Conservation (phyloP, 139 green algal species). For the Chlorella sorokiniana region DNA sequence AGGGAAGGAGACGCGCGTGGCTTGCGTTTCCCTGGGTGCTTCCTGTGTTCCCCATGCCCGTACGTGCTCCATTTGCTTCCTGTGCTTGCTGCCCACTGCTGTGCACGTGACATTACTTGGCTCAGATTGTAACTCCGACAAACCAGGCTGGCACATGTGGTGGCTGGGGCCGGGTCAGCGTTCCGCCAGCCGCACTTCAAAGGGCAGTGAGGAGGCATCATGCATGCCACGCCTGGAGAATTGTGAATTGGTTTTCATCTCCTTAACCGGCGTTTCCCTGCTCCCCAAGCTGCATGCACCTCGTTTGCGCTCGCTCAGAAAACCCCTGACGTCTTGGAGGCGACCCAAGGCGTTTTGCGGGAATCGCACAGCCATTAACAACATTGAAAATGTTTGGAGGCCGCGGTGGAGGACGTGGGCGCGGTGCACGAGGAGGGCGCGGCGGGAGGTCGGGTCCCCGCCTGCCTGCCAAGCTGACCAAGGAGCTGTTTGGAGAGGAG, state of each 20-base stretch:
- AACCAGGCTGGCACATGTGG: too few relatives aligned
- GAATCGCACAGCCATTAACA: too few relatives aligned
- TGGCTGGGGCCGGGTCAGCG: too few relatives aligned
- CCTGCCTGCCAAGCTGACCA: slow-evolving; percentile 39
- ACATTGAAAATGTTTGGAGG: slow-evolving; percentile 13
- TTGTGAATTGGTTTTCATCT: background rate
- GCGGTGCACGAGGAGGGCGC: background rate
- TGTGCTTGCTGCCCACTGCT: background rate
- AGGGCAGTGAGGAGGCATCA: too few relatives aligned
- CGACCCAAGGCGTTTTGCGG: background rate
- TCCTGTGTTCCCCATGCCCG: background rate
- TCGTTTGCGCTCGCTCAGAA: too few relatives aligned
- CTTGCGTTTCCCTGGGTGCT: too few relatives aligned
- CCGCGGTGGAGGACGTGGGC: background rate
- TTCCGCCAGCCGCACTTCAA: too few relatives aligned
- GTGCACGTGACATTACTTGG: background rate
- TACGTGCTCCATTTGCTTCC: background rate
- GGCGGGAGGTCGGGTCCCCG: slow-evolving; percentile 6
- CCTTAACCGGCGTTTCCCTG: too few relatives aligned
- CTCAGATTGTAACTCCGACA: too few relatives aligned
- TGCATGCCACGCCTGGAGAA: background rate
- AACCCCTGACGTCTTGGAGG: too few relatives aligned
- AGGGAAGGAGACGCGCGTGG: too few relatives aligned
- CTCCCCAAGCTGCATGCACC: too few relatives aligned
- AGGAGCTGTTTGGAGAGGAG: slow-evolving; percentile 32